Evolutionary conservation across 352 stramenopile species (phyloP).

Genomic region (Phytophthora boehmeriae): DNA sequence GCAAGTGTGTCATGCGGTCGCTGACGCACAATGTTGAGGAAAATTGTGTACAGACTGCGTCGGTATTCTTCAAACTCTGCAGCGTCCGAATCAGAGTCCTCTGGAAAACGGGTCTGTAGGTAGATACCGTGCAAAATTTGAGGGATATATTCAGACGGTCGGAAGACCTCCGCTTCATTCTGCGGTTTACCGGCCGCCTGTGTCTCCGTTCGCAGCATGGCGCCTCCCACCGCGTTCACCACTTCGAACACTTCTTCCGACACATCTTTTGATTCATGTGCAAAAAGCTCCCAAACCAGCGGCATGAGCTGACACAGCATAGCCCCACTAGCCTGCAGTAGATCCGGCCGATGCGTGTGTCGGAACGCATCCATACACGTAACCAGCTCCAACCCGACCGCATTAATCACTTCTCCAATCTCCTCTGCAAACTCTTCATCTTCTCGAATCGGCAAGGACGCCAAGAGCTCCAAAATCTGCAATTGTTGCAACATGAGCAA

Average conservation of each 20-base stretch:
- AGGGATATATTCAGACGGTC: slow-evolving; percentile 73
- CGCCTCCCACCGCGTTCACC: slow-evolving; percentile 74
- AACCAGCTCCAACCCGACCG: slow-evolving; percentile 79
- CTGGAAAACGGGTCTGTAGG: slow-evolving; percentile 79
- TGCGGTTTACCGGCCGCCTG: slow-evolving; percentile 26
- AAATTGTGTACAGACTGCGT: slow-evolving; percentile 86
- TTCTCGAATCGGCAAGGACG: slow-evolving; percentile 63
- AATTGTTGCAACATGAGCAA: slow-evolving; percentile 76
- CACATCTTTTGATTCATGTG: slow-evolving; percentile 82
- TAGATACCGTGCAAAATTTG: slow-evolving; percentile 87
- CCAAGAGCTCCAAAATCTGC: slow-evolving; percentile 67
- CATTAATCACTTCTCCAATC: slow-evolving; percentile 84
- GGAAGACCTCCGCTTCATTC: slow-evolving; percentile 59
- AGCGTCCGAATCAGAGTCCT: slow-evolving; percentile 76
- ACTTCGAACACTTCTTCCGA: slow-evolving; percentile 89
- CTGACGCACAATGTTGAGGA: slow-evolving; percentile 84
- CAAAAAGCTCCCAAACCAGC: slow-evolving; percentile 83
- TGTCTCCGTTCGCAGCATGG: slow-evolving; percentile 68
- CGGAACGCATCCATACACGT: slow-evolving; percentile 84
- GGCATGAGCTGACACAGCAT: slow-evolving; percentile 81
- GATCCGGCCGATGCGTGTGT: slow-evolving; percentile 47
- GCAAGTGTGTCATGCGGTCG: slow-evolving; percentile 69
- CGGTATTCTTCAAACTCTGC: slow-evolving; percentile 88
- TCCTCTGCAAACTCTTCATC: slow-evolving; percentile 86
- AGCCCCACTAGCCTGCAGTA: slow-evolving; percentile 55